Percentiles rank a stretch among this genome's conserved stretches.
Evolutionary conservation across 2,329 filamentous ascomycete genomes (phyloP).

Genomic region (Microdochium nivale): DNA sequence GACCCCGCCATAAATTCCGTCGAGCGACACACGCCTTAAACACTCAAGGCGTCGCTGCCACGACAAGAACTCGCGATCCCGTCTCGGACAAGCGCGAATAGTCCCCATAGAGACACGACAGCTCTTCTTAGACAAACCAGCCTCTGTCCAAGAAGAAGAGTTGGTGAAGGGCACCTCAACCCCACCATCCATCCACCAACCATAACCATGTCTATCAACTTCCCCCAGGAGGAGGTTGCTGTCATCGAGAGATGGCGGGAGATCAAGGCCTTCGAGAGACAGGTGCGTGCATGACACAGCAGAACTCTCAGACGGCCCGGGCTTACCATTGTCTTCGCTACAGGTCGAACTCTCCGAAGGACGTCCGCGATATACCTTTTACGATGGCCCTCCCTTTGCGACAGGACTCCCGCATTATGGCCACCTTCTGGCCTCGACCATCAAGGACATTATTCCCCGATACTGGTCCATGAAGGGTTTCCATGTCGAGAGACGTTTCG

Average conservation of each 20-base stretch:
- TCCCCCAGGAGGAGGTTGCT: constrained; percentile 82
- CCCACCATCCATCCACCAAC: constrained; percentile 10
- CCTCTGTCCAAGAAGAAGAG: too few relatives aligned
- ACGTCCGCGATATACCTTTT: constrained; percentile 84
- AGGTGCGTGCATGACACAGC: constrained; percentile 40
- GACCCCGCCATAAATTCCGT: constrained; percentile 8
- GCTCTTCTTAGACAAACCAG: not conserved
- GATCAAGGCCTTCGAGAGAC: constrained; percentile 82
- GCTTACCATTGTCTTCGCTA: constrained; percentile 7
- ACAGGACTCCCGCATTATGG: constrained; percentile 61
- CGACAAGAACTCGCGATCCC: not conserved
- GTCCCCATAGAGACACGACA: not conserved
- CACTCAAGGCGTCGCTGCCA: not conserved
- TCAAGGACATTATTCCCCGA: constrained; percentile 92
- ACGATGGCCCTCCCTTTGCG: constrained; percentile 76
- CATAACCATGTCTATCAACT: constrained; percentile 86
- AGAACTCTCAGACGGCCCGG: not conserved
- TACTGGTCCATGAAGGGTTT: constrained; percentile 98
- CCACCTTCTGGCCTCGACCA: constrained; percentile 82
- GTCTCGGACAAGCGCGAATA: not conserved
- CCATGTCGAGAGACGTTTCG: constrained; percentile 85
- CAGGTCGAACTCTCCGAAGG: constrained; percentile 72
- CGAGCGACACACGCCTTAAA: not conserved
- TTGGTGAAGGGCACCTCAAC: constrained; percentile 3
- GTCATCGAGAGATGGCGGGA: constrained; percentile 83